A percentile compares a stretch with the other conserved stretches of the same genome.
Evolutionary conservation across 805 yeast genomes (phyloP).

Genomic region (Zygoascus flipseniorum): DNA sequence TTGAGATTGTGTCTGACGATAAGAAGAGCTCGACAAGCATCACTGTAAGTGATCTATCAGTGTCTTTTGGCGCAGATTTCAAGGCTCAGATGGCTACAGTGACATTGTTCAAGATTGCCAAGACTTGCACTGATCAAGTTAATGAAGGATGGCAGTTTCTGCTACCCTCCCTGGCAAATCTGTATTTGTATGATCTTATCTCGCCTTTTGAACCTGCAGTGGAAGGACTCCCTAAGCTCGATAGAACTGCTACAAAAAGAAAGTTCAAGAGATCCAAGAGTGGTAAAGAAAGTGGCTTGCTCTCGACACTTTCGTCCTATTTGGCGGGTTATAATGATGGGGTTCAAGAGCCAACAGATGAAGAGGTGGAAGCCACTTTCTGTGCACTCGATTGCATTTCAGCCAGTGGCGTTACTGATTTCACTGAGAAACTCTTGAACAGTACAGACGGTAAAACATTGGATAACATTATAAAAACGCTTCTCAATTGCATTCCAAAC

Average conservation of each 20-base stretch:
- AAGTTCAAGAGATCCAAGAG: conserved; percentile 52
- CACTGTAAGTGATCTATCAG: conserved; percentile 73
- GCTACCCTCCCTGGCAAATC: conserved; percentile 48
- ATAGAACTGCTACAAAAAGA: conserved; percentile 58
- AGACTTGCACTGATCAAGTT: conserved; percentile 37
- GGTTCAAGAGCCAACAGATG: conserved; percentile 85
- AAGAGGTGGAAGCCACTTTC: conserved; percentile 78
- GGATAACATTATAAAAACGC: conserved; percentile 26
- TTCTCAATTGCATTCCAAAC: conserved; percentile 23
- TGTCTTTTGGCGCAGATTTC: conserved; percentile 80
- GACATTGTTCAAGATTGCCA: conserved; percentile 70
- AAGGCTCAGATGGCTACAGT: conserved; percentile 87
- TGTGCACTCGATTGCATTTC: conserved; percentile 77
- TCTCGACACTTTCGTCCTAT: conserved; percentile 86
- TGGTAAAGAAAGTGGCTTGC: conserved; percentile 64
- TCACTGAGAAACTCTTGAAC: conserved; percentile 31
- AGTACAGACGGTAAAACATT: conserved; percentile 21
- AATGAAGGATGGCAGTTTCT: conserved; percentile 51
- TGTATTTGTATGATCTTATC: conserved; percentile 67
- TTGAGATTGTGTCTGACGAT: conserved; percentile 39
- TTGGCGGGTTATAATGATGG: conserved; percentile 82
- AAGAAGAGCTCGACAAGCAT: not conserved
- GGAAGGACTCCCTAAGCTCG: conserved; percentile 26
- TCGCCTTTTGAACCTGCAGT: conserved; percentile 28
- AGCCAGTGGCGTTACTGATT: conserved; percentile 50